These are phyloP conservation scores for Monosporozyma yasuniensis DNA, from an alignment of 805 yeast genomes.

Conservation along the genomic window DNA sequence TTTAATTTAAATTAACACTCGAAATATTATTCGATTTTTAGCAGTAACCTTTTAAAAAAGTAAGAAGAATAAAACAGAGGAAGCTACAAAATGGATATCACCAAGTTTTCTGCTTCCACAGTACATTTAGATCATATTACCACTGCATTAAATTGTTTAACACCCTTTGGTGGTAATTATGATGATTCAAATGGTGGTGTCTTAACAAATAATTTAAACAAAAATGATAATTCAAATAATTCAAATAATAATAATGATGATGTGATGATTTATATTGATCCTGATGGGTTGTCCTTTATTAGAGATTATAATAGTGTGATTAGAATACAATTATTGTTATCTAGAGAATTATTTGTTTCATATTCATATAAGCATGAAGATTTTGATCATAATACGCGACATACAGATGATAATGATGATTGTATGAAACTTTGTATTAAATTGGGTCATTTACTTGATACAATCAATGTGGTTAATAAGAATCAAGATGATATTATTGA, in stretches of 20 bases:
- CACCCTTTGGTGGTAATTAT: conserved; percentile 33
- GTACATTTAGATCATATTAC: conserved; percentile 39
- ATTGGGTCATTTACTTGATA: conserved; percentile 40
- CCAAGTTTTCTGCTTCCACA: conserved; percentile 38
- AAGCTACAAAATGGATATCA: not conserved
- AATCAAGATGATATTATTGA: conserved; percentile 31
- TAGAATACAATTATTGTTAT: conserved; percentile 28
- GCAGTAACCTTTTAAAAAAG: not conserved
- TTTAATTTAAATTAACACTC: not conserved
- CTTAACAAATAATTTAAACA: conserved; percentile 18
- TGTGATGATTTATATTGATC: conserved; percentile 36
- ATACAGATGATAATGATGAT: conserved; percentile 13
- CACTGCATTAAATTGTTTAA: conserved; percentile 36
- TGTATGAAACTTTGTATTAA: conserved; percentile 35
- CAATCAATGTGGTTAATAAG: conserved; percentile 37
- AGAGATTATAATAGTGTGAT: conserved; percentile 39
- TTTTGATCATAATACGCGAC: conserved; percentile 7
- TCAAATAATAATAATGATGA: conserved; percentile 21
- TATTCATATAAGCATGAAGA: conserved; percentile 18
- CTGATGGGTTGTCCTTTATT: conserved; percentile 44
- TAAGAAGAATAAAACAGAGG: not conserved
- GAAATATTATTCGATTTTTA: not conserved
- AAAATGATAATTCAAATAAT: not conserved
- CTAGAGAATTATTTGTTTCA: conserved; percentile 26
- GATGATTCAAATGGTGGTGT: conserved; percentile 24